phyloP scores from a whole-genome alignment of 2,329 filamentous ascomycete species.

The Colletotrichum paranaense region DNA sequence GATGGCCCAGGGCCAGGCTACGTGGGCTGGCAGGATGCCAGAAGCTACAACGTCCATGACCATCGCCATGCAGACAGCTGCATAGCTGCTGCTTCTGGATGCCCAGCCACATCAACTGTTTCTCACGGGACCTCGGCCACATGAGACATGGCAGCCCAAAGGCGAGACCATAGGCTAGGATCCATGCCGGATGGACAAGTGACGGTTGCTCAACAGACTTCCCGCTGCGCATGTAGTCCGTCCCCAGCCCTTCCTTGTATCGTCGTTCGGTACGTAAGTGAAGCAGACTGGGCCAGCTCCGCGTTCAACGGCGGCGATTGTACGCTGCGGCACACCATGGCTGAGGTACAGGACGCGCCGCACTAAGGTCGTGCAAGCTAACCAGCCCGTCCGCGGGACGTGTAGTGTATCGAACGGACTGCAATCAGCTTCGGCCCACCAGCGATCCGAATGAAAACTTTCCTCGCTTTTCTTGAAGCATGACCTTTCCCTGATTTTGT shows the following conservation, averaged over 20 bases:
- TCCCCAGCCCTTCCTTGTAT: background rate
- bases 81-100: background rate
- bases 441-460: background rate
- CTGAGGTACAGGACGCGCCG: background rate
- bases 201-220: slow-evolving; percentile 33
- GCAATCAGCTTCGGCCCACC: background rate
- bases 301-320: slow-evolving; percentile 15
- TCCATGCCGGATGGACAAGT: slow-evolving; percentile 33
- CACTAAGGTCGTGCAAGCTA: background rate
- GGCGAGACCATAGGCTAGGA: slow-evolving; percentile 5
- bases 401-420: background rate
- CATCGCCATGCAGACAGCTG: background rate
- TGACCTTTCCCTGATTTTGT: background rate
- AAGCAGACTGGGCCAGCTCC: slow-evolving; percentile 1
- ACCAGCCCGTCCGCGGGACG: background rate
- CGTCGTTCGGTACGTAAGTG: background rate
- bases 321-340: background rate
- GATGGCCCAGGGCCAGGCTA: background rate
- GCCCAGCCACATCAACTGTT: slow-evolving; percentile 20
- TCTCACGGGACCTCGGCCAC: slow-evolving; percentile 31
- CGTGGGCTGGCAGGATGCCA: slow-evolving; percentile 1
- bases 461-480: background rate
- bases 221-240: slow-evolving; percentile 22
- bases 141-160: slow-evolving; percentile 5
- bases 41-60: background rate